phyloP scores from a whole-genome alignment of 768 basidiomycete species.

The Pulveroboletus sp. region DNA sequence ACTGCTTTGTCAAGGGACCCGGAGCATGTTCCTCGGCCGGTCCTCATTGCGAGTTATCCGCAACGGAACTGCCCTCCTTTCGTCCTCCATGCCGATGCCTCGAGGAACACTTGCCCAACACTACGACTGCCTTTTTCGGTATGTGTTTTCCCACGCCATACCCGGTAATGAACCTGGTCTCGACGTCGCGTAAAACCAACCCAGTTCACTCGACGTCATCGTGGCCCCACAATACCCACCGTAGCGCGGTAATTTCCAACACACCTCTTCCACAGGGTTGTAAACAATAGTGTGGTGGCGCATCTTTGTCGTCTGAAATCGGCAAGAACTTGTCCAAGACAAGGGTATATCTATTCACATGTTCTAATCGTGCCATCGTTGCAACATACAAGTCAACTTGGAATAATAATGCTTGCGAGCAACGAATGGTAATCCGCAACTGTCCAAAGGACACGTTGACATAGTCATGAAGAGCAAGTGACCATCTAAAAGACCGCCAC shows the following conservation, averaged over 20 bases:
- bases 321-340: not conserved
- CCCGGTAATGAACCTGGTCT: constrained; percentile 23
- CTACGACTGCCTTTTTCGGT: constrained; percentile 19
- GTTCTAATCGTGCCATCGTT: constrained; percentile 2
- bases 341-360: not conserved
- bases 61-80: constrained; percentile 19
- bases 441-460: not conserved
- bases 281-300: no score
- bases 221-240: constrained; percentile 26
- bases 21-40: constrained; percentile 18
- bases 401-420: not conserved
- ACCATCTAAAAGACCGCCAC: not conserved
- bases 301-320: no score
- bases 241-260: constrained; percentile 22
- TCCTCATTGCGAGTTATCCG: constrained; percentile 26
- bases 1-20: constrained; percentile 20
- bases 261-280: constrained; percentile 4
- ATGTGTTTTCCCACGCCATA: constrained; percentile 17
- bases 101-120: constrained; percentile 25
- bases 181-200: not conserved
- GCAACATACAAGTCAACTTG: not conserved
- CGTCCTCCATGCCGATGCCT: constrained; percentile 28
- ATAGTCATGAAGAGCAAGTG: constrained; percentile 1
- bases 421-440: constrained; percentile 11
- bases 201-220: constrained; percentile 1